A percentile compares a stretch with the other conserved stretches of the same genome.
Evolutionary conservation across 2,329 filamentous ascomycete genomes (phyloP).

Genomic region (Alternaria solani): DNA sequence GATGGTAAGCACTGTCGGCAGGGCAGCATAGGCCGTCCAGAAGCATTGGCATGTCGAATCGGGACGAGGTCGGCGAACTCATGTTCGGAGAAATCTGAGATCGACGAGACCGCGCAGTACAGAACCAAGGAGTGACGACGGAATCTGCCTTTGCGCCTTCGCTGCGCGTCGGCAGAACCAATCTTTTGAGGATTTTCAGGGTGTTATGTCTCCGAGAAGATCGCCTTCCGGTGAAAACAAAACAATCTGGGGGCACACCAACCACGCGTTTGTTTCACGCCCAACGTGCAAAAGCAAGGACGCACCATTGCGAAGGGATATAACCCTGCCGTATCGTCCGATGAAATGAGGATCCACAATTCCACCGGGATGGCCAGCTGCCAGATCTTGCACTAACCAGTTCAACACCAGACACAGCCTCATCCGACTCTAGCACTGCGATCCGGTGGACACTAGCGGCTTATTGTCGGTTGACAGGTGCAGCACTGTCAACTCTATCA

Average conservation of each 20-base stretch:
- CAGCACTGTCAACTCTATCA: conserved; percentile 3
- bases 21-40: neutral
- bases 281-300: conserved; percentile 6
- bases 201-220: neutral
- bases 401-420: conserved; percentile 1
- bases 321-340: conserved; percentile 10
- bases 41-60: conserved; percentile 1
- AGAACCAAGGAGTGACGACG: neutral
- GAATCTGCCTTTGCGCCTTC: neutral
- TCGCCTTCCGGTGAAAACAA: conserved; percentile 5
- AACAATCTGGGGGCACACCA: neutral
- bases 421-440: conserved; percentile 4
- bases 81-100: neutral
- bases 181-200: neutral
- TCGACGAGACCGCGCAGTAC: neutral
- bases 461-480: conserved; percentile 8
- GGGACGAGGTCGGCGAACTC: conserved; percentile 13
- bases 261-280: conserved; percentile 4
- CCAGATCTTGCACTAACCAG: conserved; percentile 10
- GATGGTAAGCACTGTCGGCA: conserved; percentile 1
- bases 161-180: neutral
- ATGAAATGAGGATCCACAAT: conserved; percentile 10
- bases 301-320: neutral
- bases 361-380: conserved; percentile 1
- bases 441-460: conserved; percentile 3